Evolutionary conservation across 345 rosid species (phyloP).

Genomic region (Cochlearia excelsa): DNA sequence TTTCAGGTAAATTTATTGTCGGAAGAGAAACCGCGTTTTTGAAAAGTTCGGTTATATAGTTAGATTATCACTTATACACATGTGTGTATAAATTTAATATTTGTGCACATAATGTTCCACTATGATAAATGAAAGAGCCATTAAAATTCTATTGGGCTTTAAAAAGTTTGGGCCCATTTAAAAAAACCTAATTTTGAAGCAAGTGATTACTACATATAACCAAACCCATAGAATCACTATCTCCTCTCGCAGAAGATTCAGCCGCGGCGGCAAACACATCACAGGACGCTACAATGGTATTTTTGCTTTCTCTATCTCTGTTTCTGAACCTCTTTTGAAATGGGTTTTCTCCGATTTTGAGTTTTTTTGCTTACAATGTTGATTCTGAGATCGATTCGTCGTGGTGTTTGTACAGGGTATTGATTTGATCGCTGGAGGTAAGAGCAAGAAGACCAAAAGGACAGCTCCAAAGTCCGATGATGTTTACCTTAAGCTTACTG

Average conservation of each 20-base stretch:
- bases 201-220: no score
- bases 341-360: not conserved
- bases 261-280: conserved; percentile 24
- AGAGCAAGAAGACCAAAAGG: conserved; percentile 35
- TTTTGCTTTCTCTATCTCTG: not conserved
- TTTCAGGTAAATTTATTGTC: conserved; percentile 3
- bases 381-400: conserved; percentile 4
- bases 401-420: conserved; percentile 56
- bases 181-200: no score
- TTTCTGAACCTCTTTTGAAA: not conserved
- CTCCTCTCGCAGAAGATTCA: conserved; percentile 2
- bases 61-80: not conserved
- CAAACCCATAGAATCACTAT: not conserved
- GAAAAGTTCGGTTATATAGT: conserved; percentile 36
- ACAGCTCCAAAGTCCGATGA: no score
- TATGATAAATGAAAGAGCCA: no score
- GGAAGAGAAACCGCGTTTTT: conserved; percentile 54
- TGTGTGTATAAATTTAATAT: no score
- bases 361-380: not conserved
- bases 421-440: conserved; percentile 91
- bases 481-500: conserved; percentile 44
- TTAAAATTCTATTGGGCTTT: conserved; percentile 10
- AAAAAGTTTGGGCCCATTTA: not conserved
- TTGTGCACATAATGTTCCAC: no score
- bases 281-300: conserved; percentile 25